Conservation (phyloP, 1,284 basidiomycete genomes). For the Veloporphyrellus conicus region DNA sequence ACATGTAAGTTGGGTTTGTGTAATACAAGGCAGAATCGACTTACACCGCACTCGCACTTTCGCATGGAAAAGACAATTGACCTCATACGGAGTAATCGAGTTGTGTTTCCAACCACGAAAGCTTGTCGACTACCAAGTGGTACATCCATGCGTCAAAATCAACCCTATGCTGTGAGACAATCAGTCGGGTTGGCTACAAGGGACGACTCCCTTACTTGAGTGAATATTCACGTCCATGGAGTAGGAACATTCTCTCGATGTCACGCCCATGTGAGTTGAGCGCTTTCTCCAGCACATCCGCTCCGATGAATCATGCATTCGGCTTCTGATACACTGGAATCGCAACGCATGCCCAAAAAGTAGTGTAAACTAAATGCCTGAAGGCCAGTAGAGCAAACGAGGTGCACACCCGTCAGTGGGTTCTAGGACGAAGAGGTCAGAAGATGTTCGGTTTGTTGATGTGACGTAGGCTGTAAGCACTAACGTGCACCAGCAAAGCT, state of each 20-base stretch:
- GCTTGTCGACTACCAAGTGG: conserved; percentile 59
- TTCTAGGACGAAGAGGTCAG: conserved; percentile 58
- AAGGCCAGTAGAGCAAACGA: conserved; percentile 4
- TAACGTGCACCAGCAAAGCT: conserved; percentile 68
- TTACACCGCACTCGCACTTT: conserved; percentile 74
- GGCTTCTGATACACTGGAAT: conserved; percentile 38
- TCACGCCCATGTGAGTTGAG: conserved; percentile 62
- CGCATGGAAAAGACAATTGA: conserved; percentile 52
- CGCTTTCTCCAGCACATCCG: conserved; percentile 59
- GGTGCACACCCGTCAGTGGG: conserved; percentile 56
- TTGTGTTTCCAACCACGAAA: neutral
- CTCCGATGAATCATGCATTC: conserved; percentile 71
- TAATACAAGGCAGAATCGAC: conserved; percentile 28
- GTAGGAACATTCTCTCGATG: conserved; percentile 63
- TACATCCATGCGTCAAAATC: conserved; percentile 63
- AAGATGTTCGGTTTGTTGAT: conserved; percentile 38
- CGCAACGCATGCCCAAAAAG: conserved; percentile 57
- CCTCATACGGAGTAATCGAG: conserved; percentile 37
- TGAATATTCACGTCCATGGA: conserved; percentile 65
- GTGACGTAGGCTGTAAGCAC: conserved; percentile 57
- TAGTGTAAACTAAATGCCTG: conserved; percentile 51
- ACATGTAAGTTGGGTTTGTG: conserved; percentile 8
- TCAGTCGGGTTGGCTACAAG: neutral
- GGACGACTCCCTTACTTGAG: conserved; percentile 60
- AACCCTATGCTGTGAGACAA: conserved; percentile 52